phyloP scores from a whole-genome alignment of 1,284 basidiomycete species.

The Ceratobasidium sp. region DNA sequence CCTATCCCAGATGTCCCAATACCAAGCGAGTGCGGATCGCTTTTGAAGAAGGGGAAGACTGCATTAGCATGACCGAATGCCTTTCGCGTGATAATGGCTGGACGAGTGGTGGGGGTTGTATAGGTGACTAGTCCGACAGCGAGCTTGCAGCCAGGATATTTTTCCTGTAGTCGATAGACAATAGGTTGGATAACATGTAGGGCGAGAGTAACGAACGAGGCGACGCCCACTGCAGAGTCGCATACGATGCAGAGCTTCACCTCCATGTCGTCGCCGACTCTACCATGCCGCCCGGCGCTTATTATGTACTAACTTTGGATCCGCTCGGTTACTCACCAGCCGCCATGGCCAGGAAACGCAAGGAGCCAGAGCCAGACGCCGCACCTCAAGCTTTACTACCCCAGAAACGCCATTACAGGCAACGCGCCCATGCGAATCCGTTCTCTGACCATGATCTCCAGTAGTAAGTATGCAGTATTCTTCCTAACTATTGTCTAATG shows the following conservation, averaged over 20 bases:
- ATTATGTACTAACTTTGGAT: no score
- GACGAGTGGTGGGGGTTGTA: constrained; percentile 29
- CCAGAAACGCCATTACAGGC: constrained; percentile 96
- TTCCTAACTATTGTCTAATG: neutral
- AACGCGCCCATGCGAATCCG: constrained; percentile 97
- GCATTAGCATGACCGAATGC: constrained; percentile 13
- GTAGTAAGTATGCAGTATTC: constrained; percentile 62
- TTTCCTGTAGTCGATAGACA: constrained; percentile 23
- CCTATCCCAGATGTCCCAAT: constrained; percentile 66
- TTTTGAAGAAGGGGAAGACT: constrained; percentile 27
- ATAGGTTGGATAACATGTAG: constrained; percentile 38
- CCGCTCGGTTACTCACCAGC: no score
- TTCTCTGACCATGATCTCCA: constrained; percentile 95
- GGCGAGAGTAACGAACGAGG: constrained; percentile 6
- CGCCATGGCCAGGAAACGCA: constrained; percentile 31
- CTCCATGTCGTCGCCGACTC: constrained; percentile 18
- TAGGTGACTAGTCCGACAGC: constrained; percentile 28
- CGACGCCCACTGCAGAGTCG: constrained; percentile 28
- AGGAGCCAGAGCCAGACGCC: constrained; percentile 3
- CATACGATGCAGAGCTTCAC: constrained; percentile 36
- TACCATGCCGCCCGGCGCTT: no score
- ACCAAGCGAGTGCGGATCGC: constrained; percentile 54
- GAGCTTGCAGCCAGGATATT: constrained; percentile 23
- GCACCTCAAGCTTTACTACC: constrained; percentile 4
- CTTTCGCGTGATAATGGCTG: constrained; percentile 9